Evolutionary conservation across 768 basidiomycete species (phyloP), one percentile per base, ranked within the genome.

Genomic region (Vishniacozyma victoriae): DNA sequence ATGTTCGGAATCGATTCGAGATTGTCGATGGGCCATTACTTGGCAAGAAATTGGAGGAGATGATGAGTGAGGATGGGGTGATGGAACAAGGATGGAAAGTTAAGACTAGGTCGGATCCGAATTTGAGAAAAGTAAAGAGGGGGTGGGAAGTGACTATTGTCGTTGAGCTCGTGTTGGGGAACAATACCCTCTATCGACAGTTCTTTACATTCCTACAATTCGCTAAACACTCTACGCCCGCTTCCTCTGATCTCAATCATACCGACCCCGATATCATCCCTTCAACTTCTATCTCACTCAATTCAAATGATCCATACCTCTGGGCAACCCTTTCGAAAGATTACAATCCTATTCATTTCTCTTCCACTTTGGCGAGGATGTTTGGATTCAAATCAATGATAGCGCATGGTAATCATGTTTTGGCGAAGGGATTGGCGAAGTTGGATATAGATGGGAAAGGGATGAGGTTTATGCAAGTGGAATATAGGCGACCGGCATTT

Each of bases 271-370:
- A 57, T 20, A 4, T 20, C 29, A 4, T 37, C 19, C 5, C 14
- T 25, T 12, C 25, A 35, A 31, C 31, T 9, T 12, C 35, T 5
- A 18, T 58, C 15, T 37, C 15, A 5, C 35, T 58, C 16, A 16
- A 25, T 2, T 15, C 40, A 3, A 15, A 46, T 29, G 57, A 59
- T 33, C 53, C 53, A 5, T 13, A n/a, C 6, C 20, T 16, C 14
- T 60, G 59, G 59, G 55, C 59, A 4, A 5, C 27, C 2, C 39
- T 60, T 4, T 60, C 48, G 4, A 53, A 52, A 36, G 59, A 60
- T 29, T 60, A 57, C 46, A 60, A 60, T 31, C 59, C 55, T 3
- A 60, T 60, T 23, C 59, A 60, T 31, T 37, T 51, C 6, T 51
- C 45, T 7, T 13, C 19, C 23, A 6, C 50, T 18, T 46, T 44